Percentiles rank a stretch among this genome's conserved stretches.
Conservation (phyloP, 768 basidiomycete genomes). For the Russula vinacea region DNA sequence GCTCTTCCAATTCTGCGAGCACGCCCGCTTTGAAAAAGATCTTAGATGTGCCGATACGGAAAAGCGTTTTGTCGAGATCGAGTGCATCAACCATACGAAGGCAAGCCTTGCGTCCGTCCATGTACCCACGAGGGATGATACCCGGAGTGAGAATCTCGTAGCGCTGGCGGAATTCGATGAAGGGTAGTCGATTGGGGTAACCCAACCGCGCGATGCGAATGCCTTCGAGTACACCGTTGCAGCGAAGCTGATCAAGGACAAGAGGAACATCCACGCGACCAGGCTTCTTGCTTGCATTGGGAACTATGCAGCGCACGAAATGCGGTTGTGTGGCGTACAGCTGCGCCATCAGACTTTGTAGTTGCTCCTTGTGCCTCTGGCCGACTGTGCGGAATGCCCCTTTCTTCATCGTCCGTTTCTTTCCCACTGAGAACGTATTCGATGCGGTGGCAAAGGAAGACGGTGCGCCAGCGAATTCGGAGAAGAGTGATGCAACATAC, state of each 20-base stretch:
- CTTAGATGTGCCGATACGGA: constrained; percentile 93
- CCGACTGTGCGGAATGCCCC: constrained; percentile 96
- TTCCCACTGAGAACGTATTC: constrained; percentile 47
- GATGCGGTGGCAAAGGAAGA: constrained; percentile 39
- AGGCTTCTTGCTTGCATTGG: constrained; percentile 87
- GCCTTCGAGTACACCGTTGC: constrained; percentile 98
- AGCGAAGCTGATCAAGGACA: constrained; percentile 92
- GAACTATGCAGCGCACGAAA: constrained; percentile 97
- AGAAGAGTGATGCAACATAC: constrained; percentile 79
- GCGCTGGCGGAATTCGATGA: constrained; percentile 94
- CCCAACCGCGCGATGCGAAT: constrained; percentile 97
- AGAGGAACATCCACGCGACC: constrained; percentile 90
- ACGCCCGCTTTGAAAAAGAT: constrained; percentile 99
- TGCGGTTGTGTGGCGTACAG: constrained; percentile 94
- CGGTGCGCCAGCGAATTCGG: constrained; percentile 63
- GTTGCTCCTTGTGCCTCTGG: constrained; percentile 94
- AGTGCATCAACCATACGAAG: constrained; percentile 85
- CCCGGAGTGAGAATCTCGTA: constrained; percentile 96
- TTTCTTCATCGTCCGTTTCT: constrained; percentile 81
- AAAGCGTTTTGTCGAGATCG: constrained; percentile 79
- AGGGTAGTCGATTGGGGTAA: constrained; percentile 95
- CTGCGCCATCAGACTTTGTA: constrained; percentile 86
- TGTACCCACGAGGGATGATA: constrained; percentile 90
- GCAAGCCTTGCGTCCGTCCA: constrained; percentile 96
- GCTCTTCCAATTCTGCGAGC: constrained; percentile 92